Base-by-base conservation (phyloP, 2,329 filamentous ascomycete genomes). In the Claviceps digitariae region DNA sequence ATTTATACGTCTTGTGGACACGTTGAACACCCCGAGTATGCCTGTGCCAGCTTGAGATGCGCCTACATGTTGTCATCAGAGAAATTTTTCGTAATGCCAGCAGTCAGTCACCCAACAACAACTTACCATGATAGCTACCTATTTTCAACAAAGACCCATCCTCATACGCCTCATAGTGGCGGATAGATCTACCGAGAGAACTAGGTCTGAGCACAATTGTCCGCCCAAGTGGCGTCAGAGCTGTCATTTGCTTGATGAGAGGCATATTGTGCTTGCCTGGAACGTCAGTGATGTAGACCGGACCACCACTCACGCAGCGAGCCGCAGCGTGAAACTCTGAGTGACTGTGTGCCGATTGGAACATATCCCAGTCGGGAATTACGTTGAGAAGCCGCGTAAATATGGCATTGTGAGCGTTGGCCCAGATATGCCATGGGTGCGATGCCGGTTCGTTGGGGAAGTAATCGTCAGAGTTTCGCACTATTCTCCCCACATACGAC, bases 401-500 rank as follows among this genome's bases (percentile, higher is more conserved):
- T 0, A 97, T 74, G 34, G 81, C 77, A 65, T 95, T 96, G 68
- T 96, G 87, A 0, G 91, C 91, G 64, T 97, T 98, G 57, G 85
- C 82, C 74, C 94, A 98, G 38, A 97, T 78, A 66, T 98, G 93
- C 91, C 93, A 98, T 0, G 90, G 81, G 57, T 98, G 93, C 7
- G 86, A 89, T 0, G 81, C 78, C 0, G 84, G 79, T 4, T 90
- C 78, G 46, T 90, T 81, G 0, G 93, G 93, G 67, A 94, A 96
- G 74, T 90, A 98, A 68, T 97, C 87, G 57, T 84, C 90, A 0
- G 87, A 94, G 69, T 94, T 97, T 48, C 93, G 85, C 20, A 90
- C 78, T 0, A 90, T 73, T 25, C 94, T 75, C 0, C 81, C 74
- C 0, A 87, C 87, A 50, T 82, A 82, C 64, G 85, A 87, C n/a